A percentile compares a stretch with the other conserved stretches of the same genome.
phyloP scores from a whole-genome alignment of 176 grass and related monocot species.

The Oryza nivara region DNA sequence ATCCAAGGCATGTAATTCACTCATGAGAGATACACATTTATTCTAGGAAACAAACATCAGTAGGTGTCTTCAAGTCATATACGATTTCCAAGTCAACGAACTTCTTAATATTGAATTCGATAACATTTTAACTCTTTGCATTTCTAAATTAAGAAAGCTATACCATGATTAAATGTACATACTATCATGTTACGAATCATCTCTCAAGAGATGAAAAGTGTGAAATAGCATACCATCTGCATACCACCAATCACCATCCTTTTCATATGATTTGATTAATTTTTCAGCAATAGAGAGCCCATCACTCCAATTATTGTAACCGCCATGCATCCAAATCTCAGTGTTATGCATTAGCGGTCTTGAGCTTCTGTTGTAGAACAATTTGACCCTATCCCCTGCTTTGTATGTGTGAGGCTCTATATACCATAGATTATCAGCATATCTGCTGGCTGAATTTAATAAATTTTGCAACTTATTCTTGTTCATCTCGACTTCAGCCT shows the following conservation, averaged over 20 bases:
- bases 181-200: constrained; percentile 6
- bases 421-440: constrained; percentile 64
- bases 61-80: background rate
- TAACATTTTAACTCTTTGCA: background rate
- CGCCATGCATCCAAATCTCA: constrained; percentile 93
- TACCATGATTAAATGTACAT: constrained; percentile 1
- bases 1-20: constrained; percentile 8
- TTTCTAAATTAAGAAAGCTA: background rate
- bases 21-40: background rate
- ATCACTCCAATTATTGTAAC: constrained; percentile 85
- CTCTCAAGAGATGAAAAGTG: constrained; percentile 8
- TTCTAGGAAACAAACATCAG: background rate
- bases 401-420: constrained; percentile 75
- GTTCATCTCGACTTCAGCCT: constrained; percentile 64
- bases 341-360: constrained; percentile 65
- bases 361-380: constrained; percentile 87
- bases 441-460: constrained; percentile 51
- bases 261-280: constrained; percentile 60
- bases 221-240: constrained; percentile 56
- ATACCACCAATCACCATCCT: constrained; percentile 91
- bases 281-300: constrained; percentile 68
- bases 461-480: constrained; percentile 47
- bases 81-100: constrained; percentile 1
- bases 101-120: background rate
- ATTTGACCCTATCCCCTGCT: constrained; percentile 69